phyloP scores from a whole-genome alignment of 805 yeast genomes.

The Wickerhamomyces alni region DNA sequence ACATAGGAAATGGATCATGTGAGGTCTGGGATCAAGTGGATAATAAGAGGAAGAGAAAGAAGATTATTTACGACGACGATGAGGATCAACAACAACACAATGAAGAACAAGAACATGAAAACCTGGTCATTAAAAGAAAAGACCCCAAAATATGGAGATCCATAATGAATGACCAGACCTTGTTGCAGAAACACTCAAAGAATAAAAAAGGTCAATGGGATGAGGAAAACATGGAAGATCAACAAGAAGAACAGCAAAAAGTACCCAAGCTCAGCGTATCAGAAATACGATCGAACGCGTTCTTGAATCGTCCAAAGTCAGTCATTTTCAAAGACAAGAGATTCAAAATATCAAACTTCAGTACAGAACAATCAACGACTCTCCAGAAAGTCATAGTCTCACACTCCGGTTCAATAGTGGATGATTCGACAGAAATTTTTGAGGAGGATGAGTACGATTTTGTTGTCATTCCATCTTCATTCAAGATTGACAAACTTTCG shows the following conservation, averaged over 20 bases:
- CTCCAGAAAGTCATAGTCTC: slow-evolving; percentile 38
- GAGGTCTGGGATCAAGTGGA: slow-evolving; percentile 21
- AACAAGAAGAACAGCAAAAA: slow-evolving; percentile 2
- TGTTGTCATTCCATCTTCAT: slow-evolving; percentile 16
- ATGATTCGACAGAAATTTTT: not conserved
- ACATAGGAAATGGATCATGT: slow-evolving; percentile 27
- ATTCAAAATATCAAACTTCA: slow-evolving; percentile 40
- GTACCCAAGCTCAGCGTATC: slow-evolving; percentile 7
- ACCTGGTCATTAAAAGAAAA: slow-evolving; percentile 10
- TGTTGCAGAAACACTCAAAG: slow-evolving; percentile 1
- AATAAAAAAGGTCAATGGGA: slow-evolving; percentile 16
- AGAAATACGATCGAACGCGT: not conserved
- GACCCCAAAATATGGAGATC: slow-evolving; percentile 37
- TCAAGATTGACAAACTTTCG: not conserved
- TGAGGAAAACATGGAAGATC: slow-evolving; percentile 8
- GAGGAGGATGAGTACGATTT: slow-evolving; percentile 5
- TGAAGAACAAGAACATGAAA: slow-evolving; percentile 10
- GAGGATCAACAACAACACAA: not conserved
- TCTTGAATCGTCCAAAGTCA: slow-evolving; percentile 1
- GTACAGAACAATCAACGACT: slow-evolving; percentile 29
- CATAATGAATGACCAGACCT: slow-evolving; percentile 21
- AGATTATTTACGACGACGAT: slow-evolving; percentile 5
- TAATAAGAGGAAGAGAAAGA: slow-evolving; percentile 11
- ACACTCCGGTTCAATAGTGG: slow-evolving; percentile 34
- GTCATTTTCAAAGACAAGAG: slow-evolving; percentile 34